Base-by-base conservation (phyloP, 169 alveolate genomes). In the Miamiensis avidus region DNA sequence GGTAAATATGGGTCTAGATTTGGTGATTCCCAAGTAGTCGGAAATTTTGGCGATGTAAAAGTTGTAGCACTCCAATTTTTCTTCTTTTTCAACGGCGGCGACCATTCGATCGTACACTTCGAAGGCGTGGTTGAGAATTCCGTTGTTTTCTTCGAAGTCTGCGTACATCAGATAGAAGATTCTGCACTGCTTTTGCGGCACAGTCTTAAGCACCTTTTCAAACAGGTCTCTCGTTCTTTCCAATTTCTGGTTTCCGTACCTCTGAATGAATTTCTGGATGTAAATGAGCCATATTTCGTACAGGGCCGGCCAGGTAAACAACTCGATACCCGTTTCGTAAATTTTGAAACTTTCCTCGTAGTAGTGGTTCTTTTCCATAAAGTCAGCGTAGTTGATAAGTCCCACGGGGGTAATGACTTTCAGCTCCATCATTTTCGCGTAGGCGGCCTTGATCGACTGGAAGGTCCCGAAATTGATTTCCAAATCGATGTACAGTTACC, bases 171-270 rank as follows among this genome's bases (percentile, higher is more conserved):
- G 78, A 94, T 94, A 86, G 96, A 98, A 91, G 78, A 97, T 75
- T 87, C 90, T 90, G 32, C 91, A 73, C 89, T 91, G 75, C 83
- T 86, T 89, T 82, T 90, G 76, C 1, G 94, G 96, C 28, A 84
- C 89, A 28, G 79, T 82, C 76, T 90, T 74, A 27, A 96, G 65
- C 20, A 96, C 97, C 77, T 96, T 94, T 78, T 97, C 98, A 84
- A 96, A 97, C 32, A 97, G 87, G 81, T 97, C 99, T 82, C 99
- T 92, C 29, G 98, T 96, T 78, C 99, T 92, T 92, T 98, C 99
- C 74, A 97, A 92, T 89, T 97, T 97, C n/a, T 88, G 74, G 0
- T 96, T 97, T 72, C 92, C 91, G 89, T 96, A 97, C 75, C 98
- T 89, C 31, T 94, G 91, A 26, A 96, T 96, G 83, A 96, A 97